Base-by-base conservation (phyloP, 73 alveolate genomes). In the Effrenium voratum region DNA sequence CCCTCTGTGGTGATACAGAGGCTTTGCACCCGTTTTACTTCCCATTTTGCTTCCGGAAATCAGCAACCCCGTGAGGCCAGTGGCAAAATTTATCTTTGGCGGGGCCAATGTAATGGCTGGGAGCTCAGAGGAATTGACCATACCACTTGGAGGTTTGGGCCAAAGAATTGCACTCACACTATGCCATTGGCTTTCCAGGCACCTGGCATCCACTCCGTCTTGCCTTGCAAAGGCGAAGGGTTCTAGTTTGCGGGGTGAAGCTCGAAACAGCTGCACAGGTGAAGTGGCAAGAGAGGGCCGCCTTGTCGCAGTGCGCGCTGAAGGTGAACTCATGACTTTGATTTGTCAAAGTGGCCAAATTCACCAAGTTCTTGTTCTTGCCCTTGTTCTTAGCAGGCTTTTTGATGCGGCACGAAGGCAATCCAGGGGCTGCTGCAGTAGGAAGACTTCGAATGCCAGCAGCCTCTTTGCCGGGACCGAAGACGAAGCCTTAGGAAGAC, bases 51-150 rank as follows among this genome's bases (percentile, higher is more conserved):
- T 13, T 38, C 40, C 44, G 30, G 30, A 30, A 16, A 76, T 22
- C 50, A 36, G 5, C 57, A 5, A 13, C 59, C 3, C 55, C 38
- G 93, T 16, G 26, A 88, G 95, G 95, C 95, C 95, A 2, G 95
- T 88, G 2, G 86, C 95, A 19, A 88, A 88, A 49, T 88, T 88
- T n/a, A 10, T 88, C 57, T 88, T 88, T 32, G 95, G 95, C 60
- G 95, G 95, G 49, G 95, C 95, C 84, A 88, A 88, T 28, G 95
- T 88, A 72, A 88, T 88, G 95, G 95, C 52, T 36, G 4, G 84
- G 47, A 36, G 16, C 85, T 28, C 28, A 49, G 60, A 22, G 40
- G 28, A 32, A 8, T 60, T 32, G 75, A 52, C 63, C 63, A n/a
- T n/a, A n/a, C 16, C 77, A 28, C 77, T 30, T 24, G 41, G 0